Evolutionary conservation across 2,329 filamentous ascomycete species (phyloP).

Genomic region (Fusarium sp.): DNA sequence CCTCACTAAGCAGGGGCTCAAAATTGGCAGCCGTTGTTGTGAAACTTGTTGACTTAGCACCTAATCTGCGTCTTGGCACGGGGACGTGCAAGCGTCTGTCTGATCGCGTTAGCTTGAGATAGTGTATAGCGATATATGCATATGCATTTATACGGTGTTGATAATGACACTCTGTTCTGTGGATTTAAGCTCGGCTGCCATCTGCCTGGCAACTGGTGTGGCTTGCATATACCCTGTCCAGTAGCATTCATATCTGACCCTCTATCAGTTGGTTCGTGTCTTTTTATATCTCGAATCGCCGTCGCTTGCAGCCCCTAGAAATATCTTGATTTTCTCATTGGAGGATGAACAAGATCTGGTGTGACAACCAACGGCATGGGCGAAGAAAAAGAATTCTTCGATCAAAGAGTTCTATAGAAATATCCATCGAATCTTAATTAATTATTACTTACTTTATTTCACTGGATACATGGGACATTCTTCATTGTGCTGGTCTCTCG

Average conservation of each 20-base stretch:
- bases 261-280: constrained; percentile 22
- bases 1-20: constrained; percentile 11
- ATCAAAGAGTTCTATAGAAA: constrained; percentile 19
- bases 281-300: constrained; percentile 29
- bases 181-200: constrained; percentile 9
- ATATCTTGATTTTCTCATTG: constrained; percentile 13
- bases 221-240: constrained; percentile 23
- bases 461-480: background rate
- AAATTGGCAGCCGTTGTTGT: constrained; percentile 32
- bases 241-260: constrained; percentile 11
- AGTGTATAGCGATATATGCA: background rate
- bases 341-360: constrained; percentile 25
- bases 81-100: constrained; percentile 13
- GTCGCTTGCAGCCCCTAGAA: constrained; percentile 17
- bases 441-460: background rate
- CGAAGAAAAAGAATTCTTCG: constrained; percentile 5
- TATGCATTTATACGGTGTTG: constrained; percentile 15
- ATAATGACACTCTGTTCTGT: constrained; percentile 11
- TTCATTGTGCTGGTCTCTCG: constrained; percentile 11
- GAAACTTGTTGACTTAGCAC: constrained; percentile 24
- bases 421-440: background rate
- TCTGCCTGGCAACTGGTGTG: constrained; percentile 25
- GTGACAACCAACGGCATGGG: constrained; percentile 28
- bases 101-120: constrained; percentile 8
- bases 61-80: constrained; percentile 28